Conservation (phyloP, 495 filamentous ascomycete genomes). For the Penicillium odoratum region DNA sequence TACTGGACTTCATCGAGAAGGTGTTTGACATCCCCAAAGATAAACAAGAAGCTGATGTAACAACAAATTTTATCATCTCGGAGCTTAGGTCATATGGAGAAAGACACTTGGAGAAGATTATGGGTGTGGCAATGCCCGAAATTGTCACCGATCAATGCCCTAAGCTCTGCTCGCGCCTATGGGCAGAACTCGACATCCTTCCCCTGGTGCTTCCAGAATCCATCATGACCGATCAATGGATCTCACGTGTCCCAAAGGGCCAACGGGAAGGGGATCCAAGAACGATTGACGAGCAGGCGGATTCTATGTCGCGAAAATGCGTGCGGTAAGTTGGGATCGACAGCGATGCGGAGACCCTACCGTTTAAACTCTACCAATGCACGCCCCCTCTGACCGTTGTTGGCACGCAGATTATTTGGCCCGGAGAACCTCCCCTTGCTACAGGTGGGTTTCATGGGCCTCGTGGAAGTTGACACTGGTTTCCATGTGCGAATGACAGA, state of each 20-base stretch:
- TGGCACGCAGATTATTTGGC: slow-evolving; percentile 63
- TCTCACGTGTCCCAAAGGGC: slow-evolving; percentile 6
- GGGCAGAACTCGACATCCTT: slow-evolving; percentile 77
- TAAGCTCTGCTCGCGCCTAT: slow-evolving; percentile 68
- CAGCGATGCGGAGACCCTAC: background rate
- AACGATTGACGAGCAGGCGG: slow-evolving; percentile 77
- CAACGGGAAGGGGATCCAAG: slow-evolving; percentile 46
- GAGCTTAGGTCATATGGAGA: slow-evolving; percentile 58
- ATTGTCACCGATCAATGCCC: slow-evolving; percentile 53
- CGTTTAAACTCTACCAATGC: slow-evolving; percentile 10
- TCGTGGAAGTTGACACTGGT: slow-evolving; percentile 73
- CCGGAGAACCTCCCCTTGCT: slow-evolving; percentile 71
- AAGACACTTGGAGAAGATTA: slow-evolving; percentile 64
- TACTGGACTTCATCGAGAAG: slow-evolving; percentile 71
- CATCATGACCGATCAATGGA: slow-evolving; percentile 23
- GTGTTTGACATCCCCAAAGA: slow-evolving; percentile 35
- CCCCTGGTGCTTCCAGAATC: slow-evolving; percentile 55
- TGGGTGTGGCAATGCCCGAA: slow-evolving; percentile 51
- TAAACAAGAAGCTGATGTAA: slow-evolving; percentile 41
- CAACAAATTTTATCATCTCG: slow-evolving; percentile 50
- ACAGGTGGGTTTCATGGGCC: slow-evolving; percentile 69
- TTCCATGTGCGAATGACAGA: slow-evolving; percentile 61
- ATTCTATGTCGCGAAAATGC: slow-evolving; percentile 82
- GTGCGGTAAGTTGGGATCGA: slow-evolving; percentile 53
- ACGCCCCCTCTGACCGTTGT: no score